Percentiles rank a stretch among this genome's conserved stretches.
Conservation (phyloP, 805 yeast species). For the Saturnispora hagleri region DNA sequence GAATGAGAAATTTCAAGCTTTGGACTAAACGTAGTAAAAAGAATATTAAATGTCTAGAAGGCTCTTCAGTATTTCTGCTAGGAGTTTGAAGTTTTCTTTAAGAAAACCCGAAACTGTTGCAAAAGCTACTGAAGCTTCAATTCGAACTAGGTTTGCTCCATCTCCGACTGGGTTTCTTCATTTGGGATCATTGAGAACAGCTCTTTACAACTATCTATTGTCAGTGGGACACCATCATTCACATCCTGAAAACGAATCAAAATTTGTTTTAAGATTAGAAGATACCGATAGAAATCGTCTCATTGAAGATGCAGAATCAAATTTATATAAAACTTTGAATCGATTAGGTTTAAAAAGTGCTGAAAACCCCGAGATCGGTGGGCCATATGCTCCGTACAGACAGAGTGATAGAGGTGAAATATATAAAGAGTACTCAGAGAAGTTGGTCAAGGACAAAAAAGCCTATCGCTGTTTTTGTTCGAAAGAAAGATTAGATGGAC, state of each 20-base stretch:
- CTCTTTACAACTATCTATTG: conserved; percentile 75
- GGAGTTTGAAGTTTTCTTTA: not conserved
- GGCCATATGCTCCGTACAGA: conserved; percentile 78
- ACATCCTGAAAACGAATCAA: conserved; percentile 58
- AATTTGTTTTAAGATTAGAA: conserved; percentile 74
- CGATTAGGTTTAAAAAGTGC: conserved; percentile 76
- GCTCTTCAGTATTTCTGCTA: not conserved
- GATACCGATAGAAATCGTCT: conserved; percentile 85
- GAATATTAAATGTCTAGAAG: not conserved
- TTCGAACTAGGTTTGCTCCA: conserved; percentile 91
- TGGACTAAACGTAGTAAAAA: not conserved
- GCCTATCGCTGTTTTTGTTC: conserved; percentile 88
- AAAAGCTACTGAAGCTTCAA: conserved; percentile 40
- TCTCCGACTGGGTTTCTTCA: conserved; percentile 97
- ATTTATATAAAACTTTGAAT: conserved; percentile 60
- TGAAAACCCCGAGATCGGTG: conserved; percentile 72
- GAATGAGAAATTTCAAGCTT: not conserved
- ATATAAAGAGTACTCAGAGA: conserved; percentile 50
- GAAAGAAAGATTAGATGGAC: conserved; percentile 58
- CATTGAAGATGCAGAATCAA: conserved; percentile 74
- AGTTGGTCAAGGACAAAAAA: conserved; percentile 49
- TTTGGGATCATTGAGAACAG: conserved; percentile 88
- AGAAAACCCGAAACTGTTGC: not conserved
- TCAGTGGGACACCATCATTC: conserved; percentile 34
- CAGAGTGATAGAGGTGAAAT: conserved; percentile 73